A percentile compares a stretch with the other conserved stretches of the same genome.
phyloP scores from a whole-genome alignment of 768 basidiomycete species.

The Termitomyces sp. region DNA sequence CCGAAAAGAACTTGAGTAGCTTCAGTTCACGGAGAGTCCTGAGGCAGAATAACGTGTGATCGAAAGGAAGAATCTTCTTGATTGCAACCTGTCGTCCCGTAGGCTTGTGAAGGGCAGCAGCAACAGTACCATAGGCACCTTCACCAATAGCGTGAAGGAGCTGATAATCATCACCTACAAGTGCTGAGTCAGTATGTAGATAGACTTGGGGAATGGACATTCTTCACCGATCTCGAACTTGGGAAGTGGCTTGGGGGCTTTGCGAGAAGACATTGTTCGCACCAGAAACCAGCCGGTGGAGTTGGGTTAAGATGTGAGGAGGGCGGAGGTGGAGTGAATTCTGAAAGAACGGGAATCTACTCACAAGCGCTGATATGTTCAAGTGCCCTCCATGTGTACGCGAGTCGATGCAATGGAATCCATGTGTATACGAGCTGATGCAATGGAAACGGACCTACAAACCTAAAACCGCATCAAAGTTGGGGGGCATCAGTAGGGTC shows the following conservation, averaged over 20 bases:
- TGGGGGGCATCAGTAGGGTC: constrained; percentile 9
- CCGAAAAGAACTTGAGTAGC: constrained; percentile 81
- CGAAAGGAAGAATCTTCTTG: constrained; percentile 94
- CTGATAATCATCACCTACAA: constrained; percentile 66
- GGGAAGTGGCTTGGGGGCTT: constrained; percentile 61
- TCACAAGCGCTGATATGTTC: constrained; percentile 12
- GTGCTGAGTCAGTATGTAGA: not conserved
- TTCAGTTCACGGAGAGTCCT: constrained; percentile 90
- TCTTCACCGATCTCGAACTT: constrained; percentile 66
- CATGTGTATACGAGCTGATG: constrained; percentile 6
- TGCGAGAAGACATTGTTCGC: constrained; percentile 52
- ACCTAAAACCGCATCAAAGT: constrained; percentile 13
- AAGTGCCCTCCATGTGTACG: constrained; percentile 13
- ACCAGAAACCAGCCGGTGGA: constrained; percentile 50
- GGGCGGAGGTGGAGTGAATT: constrained; percentile 23
- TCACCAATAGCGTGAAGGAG: constrained; percentile 74
- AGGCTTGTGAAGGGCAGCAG: constrained; percentile 81
- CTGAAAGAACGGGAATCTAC: constrained; percentile 24
- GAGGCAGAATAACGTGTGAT: constrained; percentile 89
- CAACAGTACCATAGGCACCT: constrained; percentile 90
- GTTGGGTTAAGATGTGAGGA: constrained; percentile 22
- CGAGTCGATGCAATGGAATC: constrained; percentile 10
- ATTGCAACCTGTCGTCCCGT: constrained; percentile 86
- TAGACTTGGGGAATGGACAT: not conserved
- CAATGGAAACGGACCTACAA: constrained; percentile 13